A percentile compares a stretch with the other conserved stretches of the same genome.
Evolutionary conservation across 2,329 filamentous ascomycete species (phyloP).

Genomic region (Diaporthe citrichinensis): DNA sequence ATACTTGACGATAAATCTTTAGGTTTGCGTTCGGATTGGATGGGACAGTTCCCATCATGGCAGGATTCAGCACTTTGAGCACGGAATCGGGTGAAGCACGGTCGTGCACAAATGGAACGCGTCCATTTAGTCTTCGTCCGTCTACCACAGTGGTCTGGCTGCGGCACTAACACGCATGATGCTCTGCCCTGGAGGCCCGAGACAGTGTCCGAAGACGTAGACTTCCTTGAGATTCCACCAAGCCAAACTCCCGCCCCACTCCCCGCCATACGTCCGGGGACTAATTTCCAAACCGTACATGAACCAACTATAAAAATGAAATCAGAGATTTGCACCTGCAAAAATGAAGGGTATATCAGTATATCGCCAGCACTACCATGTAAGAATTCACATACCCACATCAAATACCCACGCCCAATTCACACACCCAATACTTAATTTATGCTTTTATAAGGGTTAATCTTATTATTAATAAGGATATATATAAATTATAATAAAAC

Average conservation of each 20-base stretch:
- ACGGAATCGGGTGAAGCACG: background rate
- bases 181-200: background rate
- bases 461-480: too few relatives aligned
- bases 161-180: background rate
- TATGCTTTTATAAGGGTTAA: too few relatives aligned
- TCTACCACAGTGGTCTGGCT: background rate
- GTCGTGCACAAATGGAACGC: background rate
- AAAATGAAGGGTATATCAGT: too few relatives aligned
- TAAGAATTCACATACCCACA: too few relatives aligned
- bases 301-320: too few relatives aligned
- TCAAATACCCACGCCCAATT: too few relatives aligned
- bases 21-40: background rate
- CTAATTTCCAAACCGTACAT: background rate
- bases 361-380: too few relatives aligned
- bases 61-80: background rate
- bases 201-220: background rate
- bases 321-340: too few relatives aligned
- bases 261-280: too few relatives aligned
- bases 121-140: background rate
- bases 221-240: background rate
- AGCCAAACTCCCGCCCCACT: too few relatives aligned
- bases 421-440: too few relatives aligned
- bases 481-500: too few relatives aligned
- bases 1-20: background rate
- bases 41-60: background rate